Base-by-base conservation (phyloP, 192 early-diverging fungal species). In the Kappamyces sp. region DNA sequence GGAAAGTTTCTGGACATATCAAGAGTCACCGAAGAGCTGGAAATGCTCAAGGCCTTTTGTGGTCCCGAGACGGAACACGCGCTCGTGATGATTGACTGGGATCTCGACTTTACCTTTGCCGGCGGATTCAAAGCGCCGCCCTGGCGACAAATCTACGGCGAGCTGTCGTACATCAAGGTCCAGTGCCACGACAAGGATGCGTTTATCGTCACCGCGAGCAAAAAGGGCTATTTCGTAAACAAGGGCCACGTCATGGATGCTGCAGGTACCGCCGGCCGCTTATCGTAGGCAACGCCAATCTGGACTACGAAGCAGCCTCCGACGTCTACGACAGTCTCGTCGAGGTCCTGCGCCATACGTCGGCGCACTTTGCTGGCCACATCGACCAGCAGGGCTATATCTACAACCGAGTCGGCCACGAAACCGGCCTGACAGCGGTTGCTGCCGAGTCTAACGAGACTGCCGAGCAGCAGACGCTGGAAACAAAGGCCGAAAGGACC, bases 71-170 rank as follows among this genome's bases (percentile, higher is more conserved):
- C 14, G 8, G 43, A 64, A 35, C 40, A 45, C 39, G 81, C 80
- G 3, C 53, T 83, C 9, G 7, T 66, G 0, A 66, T 63, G 3
- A 84, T 83, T 52, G 62, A 73, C 32, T 84, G 82, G 82, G 82
- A 84, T 49, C 79, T 70, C 76, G 80, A 83, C 43, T 84, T 77
- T 55, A 80, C 69, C 11, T 84, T 84, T 47, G 53, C 75, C 5
- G 81, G 81, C 60, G 82, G 82, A 1, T 79, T 48, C 72, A 70
- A 71, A 34, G 75, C 80, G 1, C 79, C 82, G 14, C 80, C 80
- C 11, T 84, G 82, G 82, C 61, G 82, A 48, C 80, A 84, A 54
- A 70, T 84, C 6, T 72, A 74, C 54, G 74, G 76, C 12, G 82
- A 84, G 58, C 55, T 84, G 6, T 53, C 75, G 38, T 84, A 84